These are phyloP conservation scores for Ascosphaera apis DNA, from an alignment of 2,329 filamentous ascomycete genomes.

Conservation along the genomic window DNA sequence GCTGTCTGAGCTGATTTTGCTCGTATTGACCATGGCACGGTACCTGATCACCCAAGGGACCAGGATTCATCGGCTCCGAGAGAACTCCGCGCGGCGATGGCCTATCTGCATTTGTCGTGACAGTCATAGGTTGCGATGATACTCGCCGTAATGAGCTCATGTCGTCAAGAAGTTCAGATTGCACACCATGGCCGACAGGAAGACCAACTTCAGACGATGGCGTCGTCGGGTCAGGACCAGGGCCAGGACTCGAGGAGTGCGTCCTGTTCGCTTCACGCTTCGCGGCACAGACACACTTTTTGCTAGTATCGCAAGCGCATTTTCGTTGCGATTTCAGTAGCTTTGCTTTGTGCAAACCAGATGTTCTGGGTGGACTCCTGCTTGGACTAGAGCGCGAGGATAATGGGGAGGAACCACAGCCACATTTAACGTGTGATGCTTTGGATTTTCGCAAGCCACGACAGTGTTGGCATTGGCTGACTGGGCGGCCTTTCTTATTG, in stretches of 20 bases:
- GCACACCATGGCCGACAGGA: background rate
- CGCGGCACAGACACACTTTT: background rate
- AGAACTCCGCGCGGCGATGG: background rate
- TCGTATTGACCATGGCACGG: background rate
- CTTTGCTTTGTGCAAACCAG: background rate
- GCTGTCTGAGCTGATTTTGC: background rate
- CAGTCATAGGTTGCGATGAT: background rate
- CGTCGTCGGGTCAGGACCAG: too few species aligned
- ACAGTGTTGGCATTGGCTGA: slow-evolving; percentile 95
- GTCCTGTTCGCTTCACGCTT: background rate
- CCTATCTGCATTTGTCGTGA: background rate
- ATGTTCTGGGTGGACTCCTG: background rate
- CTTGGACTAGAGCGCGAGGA: background rate
- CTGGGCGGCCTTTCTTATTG: slow-evolving; percentile 91
- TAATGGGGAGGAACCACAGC: slow-evolving; percentile 48
- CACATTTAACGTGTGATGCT: slow-evolving; percentile 83
- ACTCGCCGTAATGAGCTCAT: background rate
- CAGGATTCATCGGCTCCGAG: background rate
- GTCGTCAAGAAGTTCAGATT: background rate
- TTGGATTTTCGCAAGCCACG: slow-evolving; percentile 90
- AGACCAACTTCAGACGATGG: background rate
- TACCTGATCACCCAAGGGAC: background rate
- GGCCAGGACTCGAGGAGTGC: background rate
- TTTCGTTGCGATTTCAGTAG: background rate
- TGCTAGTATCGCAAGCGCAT: background rate